Base-by-base conservation (phyloP, 371 early-diverging fungal genomes). In the Basidiobolus meristosporus region DNA sequence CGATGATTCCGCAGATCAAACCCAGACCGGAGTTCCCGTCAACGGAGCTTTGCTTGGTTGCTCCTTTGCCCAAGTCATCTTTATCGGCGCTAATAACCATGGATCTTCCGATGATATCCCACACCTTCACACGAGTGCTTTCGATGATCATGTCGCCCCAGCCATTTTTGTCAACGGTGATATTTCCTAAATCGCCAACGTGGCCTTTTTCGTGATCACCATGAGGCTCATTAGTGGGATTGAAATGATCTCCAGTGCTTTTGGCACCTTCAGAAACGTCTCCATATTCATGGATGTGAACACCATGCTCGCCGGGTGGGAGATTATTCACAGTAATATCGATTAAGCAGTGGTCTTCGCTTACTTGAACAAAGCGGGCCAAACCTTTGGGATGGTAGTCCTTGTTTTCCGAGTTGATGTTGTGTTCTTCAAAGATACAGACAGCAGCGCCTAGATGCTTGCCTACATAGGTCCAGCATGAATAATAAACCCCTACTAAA, bases 91-190 rank as follows among this genome's bases (percentile, higher is more conserved):
- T 59, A 3, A 89, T 51, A 7, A 83, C 80, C 64, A 89, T 66
- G 29, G 81, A 79, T 38, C 90, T 59, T 11, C 90, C 90, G 52
- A 90, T 82, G 41, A 87, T 58, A 50, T 88, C 86, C 77, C 83
- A 80, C 3, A 89, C 78, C 51, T 73, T 72, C 46, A 83, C 54
- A 18, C 71, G 59, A n/a, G 43, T 45, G 14, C 70, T 68, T 48
- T 89, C 89, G 12, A 72, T 41, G 4, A 82, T 71, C 39, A 81
- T 40, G 43, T 76, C 80, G 20, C 77, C 82, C 70, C 76, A 69
- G 1, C 85, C 85, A 39, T 65, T 63, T n/a, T 62, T 65, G 45
- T 70, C 71, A 0, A 78, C 76, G 30, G 48, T 51, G 33, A 83
- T 49, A 36, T 70, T 73, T 6, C 82, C 83, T 26, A 87, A 44